Percentiles rank a stretch among this genome's conserved stretches.
These are phyloP conservation scores for Trichosporon ovoides DNA, from an alignment of 1,284 basidiomycete species.

Conservation along the genomic window DNA sequence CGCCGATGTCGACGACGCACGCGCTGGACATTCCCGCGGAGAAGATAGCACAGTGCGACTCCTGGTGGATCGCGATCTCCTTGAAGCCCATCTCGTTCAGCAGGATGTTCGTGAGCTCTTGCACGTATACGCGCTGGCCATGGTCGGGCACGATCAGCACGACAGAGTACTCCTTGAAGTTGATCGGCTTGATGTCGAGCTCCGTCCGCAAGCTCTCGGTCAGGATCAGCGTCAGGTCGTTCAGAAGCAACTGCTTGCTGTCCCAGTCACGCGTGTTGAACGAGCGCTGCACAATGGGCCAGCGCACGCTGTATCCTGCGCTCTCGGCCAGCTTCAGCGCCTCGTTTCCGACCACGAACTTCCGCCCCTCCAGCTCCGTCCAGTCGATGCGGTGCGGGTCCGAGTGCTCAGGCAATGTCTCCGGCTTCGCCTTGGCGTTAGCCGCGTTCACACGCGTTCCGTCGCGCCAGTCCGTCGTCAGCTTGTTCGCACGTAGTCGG, in stretches of 20 bases:
- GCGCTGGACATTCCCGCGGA: conserved; percentile 91
- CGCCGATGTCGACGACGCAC: conserved; percentile 93
- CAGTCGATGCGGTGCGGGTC: conserved; percentile 76
- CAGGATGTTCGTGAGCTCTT: conserved; percentile 70
- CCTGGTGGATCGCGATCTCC: conserved; percentile 86
- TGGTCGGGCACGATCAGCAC: conserved; percentile 90
- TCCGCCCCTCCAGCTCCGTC: conserved; percentile 54
- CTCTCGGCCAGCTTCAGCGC: conserved; percentile 65
- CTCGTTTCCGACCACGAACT: conserved; percentile 51
- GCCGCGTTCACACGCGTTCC: conserved; percentile 65
- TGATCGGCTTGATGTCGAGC: conserved; percentile 56
- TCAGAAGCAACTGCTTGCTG: conserved; percentile 62
- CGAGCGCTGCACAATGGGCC: conserved; percentile 68
- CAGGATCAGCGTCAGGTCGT: conserved; percentile 72
- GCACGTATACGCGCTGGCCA: conserved; percentile 77
- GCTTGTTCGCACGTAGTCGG: conserved; percentile 81
- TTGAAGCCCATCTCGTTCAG: conserved; percentile 82
- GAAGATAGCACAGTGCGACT: conserved; percentile 88
- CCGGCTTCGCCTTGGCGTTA: conserved; percentile 55
- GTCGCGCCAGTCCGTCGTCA: conserved; percentile 68
- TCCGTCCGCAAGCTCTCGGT: conserved; percentile 59
- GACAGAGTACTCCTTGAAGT: conserved; percentile 74
- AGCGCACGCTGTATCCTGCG: conserved; percentile 64
- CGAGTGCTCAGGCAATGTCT: conserved; percentile 72
- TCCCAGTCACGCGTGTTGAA: conserved; percentile 76